A percentile compares a stretch with the other conserved stretches of the same genome.
Evolutionary conservation across 2,329 filamentous ascomycete genomes (phyloP).

Genomic region (Lachnellula occidentalis): DNA sequence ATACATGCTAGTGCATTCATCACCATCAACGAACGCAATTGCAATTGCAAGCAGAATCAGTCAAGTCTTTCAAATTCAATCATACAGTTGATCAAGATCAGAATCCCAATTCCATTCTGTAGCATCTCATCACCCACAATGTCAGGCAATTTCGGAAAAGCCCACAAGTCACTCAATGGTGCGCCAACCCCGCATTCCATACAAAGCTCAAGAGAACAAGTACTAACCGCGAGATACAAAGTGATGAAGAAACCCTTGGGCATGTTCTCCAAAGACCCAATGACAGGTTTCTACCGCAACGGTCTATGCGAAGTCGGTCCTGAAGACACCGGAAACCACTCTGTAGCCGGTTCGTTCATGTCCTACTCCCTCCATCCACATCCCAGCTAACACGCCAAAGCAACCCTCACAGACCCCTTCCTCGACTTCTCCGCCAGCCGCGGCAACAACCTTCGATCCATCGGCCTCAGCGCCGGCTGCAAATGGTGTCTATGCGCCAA

Average conservation of each 20-base stretch:
- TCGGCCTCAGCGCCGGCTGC: conserved; percentile 52
- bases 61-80: neutral
- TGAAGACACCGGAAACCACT: conserved; percentile 54
- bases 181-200: neutral
- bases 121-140: conserved; percentile 5
- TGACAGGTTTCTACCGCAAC: conserved; percentile 56
- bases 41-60: neutral
- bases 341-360: conserved; percentile 39
- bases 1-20: neutral
- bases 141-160: conserved; percentile 8
- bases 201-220: neutral
- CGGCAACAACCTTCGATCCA: conserved; percentile 52
- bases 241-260: conserved; percentile 54
- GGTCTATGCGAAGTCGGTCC: conserved; percentile 52
- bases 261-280: conserved; percentile 50
- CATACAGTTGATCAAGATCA: neutral
- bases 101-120: neutral
- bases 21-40: neutral
- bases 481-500: conserved; percentile 59
- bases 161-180: conserved; percentile 13
- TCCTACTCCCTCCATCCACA: neutral
- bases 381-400: conserved; percentile 17
- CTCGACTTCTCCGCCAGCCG: conserved; percentile 53
- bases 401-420: conserved; percentile 53
- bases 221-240: conserved; percentile 22